Evolutionary conservation across 306 rosid species (phyloP), one percentile per base, ranked within the genome.

Genomic region (Mimosa bimucronata): DNA sequence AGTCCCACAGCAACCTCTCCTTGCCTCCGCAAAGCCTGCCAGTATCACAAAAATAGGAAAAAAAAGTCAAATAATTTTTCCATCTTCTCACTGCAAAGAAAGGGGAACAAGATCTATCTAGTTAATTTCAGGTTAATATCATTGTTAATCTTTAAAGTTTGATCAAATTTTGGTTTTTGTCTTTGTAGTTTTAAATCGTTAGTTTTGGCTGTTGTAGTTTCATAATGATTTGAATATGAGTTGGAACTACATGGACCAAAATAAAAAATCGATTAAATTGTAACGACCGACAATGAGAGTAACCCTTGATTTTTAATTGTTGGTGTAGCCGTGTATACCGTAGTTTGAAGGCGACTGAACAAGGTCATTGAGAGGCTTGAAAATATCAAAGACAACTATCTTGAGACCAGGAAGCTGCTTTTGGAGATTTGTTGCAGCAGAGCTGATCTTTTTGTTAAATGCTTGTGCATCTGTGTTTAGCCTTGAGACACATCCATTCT

Each of bases 1-100:
- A 8, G 97, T 92, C n/a, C 98, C 97, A 73, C 98, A 94, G 82
- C 98, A 94, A 29, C 98, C 98, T 90, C 83, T 91, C 29, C 87
- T 88, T 71, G 90, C 91, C 82, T 92, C 98, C 25, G 52, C 81
- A 78, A 94, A 94, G 28, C 98, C 97, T 94, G 45, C 55, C 48
- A 14, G 67, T 28, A 26, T 61, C 38, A 61, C 67, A 28, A 28
- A 15, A 19, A 19, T 13, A 10, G 14, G 52, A 34, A 64, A 13
- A 68, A 78, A 48, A 65, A 9, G 37, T 46, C 10, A 31, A 31
- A 73, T 18, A 69, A 11, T 34, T 19, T 16, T 16, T n/a, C 28
- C 31, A 48, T 60, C 61, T 58, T 52, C 64, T 78, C 41, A 21
- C 26, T 40, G 72, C 52, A 23, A 25, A 55, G 28, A 38, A 76